Evolutionary conservation across 1,139 yeast species (phyloP).

Genomic region (Yamadazyma sp.): DNA sequence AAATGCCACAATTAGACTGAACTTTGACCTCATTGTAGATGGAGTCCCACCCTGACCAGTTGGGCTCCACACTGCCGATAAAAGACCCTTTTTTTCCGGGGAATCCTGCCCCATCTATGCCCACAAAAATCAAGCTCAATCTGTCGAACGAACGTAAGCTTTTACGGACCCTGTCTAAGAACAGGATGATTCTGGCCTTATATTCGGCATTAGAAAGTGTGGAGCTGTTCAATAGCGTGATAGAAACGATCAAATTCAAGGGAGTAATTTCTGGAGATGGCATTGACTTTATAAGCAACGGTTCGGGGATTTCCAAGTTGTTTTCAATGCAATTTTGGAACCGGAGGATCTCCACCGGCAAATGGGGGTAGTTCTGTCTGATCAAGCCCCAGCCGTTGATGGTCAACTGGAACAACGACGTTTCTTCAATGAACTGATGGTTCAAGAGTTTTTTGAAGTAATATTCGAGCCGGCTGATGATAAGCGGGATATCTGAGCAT

Average conservation of each 20-base stretch:
- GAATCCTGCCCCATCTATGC: constrained; percentile 41
- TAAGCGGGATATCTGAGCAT: constrained; percentile 30
- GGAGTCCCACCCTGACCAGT: constrained; percentile 60
- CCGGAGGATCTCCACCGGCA: constrained; percentile 42
- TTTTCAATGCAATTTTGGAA: constrained; percentile 34
- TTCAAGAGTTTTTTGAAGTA: constrained; percentile 21
- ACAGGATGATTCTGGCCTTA: constrained; percentile 23
- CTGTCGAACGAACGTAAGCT: constrained; percentile 44
- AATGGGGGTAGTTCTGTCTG: constrained; percentile 18
- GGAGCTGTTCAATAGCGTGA: constrained; percentile 42
- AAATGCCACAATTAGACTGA: constrained; percentile 22
- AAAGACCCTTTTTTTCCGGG: constrained; percentile 46
- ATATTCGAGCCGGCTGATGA: constrained; percentile 44
- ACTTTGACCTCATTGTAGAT: constrained; percentile 43
- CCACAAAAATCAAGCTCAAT: constrained; percentile 55
- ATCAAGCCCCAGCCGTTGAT: constrained; percentile 50
- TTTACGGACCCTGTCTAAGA: constrained; percentile 27
- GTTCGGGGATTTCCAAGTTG: constrained; percentile 40
- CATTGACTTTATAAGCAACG: constrained; percentile 33
- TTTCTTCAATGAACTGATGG: constrained; percentile 14
- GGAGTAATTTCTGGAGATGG: constrained; percentile 44
- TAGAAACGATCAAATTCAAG: constrained; percentile 46
- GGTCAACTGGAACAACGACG: constrained; percentile 49
- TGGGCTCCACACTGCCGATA: constrained; percentile 51
- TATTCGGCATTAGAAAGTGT: constrained; percentile 33